These are phyloP conservation scores for Hypsizygus marmoreus DNA, from an alignment of 768 basidiomycete species.

Conservation along the genomic window DNA sequence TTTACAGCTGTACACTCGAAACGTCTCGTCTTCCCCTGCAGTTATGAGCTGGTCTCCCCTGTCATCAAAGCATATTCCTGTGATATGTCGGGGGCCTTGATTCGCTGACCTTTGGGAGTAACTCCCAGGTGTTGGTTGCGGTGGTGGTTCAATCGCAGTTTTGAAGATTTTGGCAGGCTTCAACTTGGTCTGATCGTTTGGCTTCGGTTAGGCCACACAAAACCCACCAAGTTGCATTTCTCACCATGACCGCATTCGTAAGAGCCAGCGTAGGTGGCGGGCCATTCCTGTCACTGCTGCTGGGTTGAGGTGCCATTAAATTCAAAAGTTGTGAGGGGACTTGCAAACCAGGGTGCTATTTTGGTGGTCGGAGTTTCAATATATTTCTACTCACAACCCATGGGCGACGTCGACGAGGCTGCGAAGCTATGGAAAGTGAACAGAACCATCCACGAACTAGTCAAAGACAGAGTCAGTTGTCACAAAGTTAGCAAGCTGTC, in stretches of 20 bases:
- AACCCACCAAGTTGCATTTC: slow-evolving; percentile 8
- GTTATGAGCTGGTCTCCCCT: slow-evolving; percentile 85
- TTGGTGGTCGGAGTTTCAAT: slow-evolving; percentile 73
- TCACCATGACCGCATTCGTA: slow-evolving; percentile 55
- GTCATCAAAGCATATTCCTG: slow-evolving; percentile 90
- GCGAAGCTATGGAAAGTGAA: slow-evolving; percentile 96
- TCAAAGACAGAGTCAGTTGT: slow-evolving; percentile 82
- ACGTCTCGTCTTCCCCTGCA: slow-evolving; percentile 89
- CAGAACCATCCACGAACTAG: slow-evolving; percentile 94
- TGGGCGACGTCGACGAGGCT: slow-evolving; percentile 77
- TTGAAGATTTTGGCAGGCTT: slow-evolving; percentile 92
- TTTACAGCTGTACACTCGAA: slow-evolving; percentile 86
- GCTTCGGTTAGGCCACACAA: slow-evolving; percentile 11
- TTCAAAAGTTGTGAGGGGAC: no score
- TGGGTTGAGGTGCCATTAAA: slow-evolving; percentile 48
- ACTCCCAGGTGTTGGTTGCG: slow-evolving; percentile 45
- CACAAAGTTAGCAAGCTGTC: slow-evolving; percentile 10
- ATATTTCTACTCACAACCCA: slow-evolving; percentile 36
- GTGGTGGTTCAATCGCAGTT: slow-evolving; percentile 64
- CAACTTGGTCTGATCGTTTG: slow-evolving; percentile 56
- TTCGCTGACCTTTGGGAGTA: slow-evolving; percentile 38
- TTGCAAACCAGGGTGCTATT: no score
- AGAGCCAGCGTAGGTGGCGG: slow-evolving; percentile 42
- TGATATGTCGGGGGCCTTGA: slow-evolving; percentile 71
- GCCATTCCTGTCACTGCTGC: slow-evolving; percentile 33